phyloP scores from a whole-genome alignment of 2,329 filamentous ascomycete genomes.

The Cladosporium sp. region DNA sequence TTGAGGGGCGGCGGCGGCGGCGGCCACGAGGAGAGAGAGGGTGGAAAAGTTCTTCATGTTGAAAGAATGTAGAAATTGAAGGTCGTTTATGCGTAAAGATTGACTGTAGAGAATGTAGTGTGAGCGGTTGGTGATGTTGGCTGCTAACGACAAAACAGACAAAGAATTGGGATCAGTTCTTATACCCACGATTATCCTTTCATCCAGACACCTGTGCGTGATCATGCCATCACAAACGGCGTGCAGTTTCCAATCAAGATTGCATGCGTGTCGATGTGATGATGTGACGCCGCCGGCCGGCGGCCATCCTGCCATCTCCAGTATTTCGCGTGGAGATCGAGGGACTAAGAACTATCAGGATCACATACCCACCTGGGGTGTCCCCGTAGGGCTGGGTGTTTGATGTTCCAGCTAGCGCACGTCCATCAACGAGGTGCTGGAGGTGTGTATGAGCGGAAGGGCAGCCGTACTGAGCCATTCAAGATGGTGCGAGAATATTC shows the following conservation, averaged over 20 bases:
- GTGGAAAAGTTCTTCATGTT: neutral
- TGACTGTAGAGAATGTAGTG: neutral
- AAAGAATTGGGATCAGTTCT: neutral
- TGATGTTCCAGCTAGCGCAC: neutral
- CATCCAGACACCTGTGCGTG: neutral
- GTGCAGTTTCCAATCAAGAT: neutral
- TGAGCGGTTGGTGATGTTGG: too few species aligned
- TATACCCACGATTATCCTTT: neutral
- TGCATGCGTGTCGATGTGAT: neutral
- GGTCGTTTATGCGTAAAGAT: neutral
- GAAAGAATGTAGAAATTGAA: neutral
- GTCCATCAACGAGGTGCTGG: neutral
- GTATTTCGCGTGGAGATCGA: neutral
- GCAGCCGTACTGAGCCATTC: neutral
- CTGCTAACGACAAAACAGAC: neutral
- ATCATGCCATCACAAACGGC: neutral
- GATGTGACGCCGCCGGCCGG: neutral
- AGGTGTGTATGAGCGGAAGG: neutral
- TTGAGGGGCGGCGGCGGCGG: neutral
- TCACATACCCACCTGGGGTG: neutral
- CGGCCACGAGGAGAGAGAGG: neutral
- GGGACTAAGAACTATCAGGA: neutral
- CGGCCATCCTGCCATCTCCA: neutral
- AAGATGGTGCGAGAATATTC: too few species aligned
- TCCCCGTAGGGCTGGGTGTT: neutral